These are phyloP conservation scores for Pseudonitzschia delicatissima DNA, from an alignment of 108 stramenopile species.

Conservation along the genomic window DNA sequence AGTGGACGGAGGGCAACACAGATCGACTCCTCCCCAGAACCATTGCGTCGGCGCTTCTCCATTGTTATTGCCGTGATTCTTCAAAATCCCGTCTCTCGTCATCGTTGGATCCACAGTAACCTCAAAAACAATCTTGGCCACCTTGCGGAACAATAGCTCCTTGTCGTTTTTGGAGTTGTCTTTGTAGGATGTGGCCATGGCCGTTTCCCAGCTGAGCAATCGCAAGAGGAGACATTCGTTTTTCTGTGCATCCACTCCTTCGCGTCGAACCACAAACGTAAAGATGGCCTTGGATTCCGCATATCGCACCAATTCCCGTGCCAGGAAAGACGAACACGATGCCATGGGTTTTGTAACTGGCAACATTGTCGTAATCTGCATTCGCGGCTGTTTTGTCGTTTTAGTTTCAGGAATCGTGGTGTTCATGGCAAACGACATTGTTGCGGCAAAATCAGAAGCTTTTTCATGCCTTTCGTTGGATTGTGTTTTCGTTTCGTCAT, in stretches of 20 bases:
- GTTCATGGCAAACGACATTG: conserved; percentile 1
- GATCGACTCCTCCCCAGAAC: conserved; percentile 70
- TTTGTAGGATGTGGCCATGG: conserved; percentile 30
- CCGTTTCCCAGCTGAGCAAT: conserved; percentile 73
- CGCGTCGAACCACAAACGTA: conserved; percentile 55
- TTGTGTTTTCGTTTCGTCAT: not conserved
- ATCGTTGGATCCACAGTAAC: conserved; percentile 23
- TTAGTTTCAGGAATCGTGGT: conserved; percentile 15
- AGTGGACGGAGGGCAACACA: conserved; percentile 49
- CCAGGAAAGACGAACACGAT: conserved; percentile 61
- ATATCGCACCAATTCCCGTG: conserved; percentile 76
- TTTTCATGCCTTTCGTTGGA: no score
- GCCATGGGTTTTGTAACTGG: not conserved
- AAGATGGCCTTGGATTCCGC: conserved; percentile 79
- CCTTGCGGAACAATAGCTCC: conserved; percentile 16
- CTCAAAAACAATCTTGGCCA: conserved; percentile 46
- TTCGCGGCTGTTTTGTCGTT: not conserved
- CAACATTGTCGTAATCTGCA: not conserved
- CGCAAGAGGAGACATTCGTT: conserved; percentile 50
- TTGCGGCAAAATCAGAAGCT: not conserved
- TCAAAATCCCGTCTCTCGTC: not conserved
- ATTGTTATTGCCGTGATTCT: conserved; percentile 5
- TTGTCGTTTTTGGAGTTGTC: not conserved
- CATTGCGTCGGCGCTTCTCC: conserved; percentile 22
- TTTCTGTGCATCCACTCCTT: conserved; percentile 13